Conservation (phyloP, 1,139 yeast species). For the Kodamaea sp. region DNA sequence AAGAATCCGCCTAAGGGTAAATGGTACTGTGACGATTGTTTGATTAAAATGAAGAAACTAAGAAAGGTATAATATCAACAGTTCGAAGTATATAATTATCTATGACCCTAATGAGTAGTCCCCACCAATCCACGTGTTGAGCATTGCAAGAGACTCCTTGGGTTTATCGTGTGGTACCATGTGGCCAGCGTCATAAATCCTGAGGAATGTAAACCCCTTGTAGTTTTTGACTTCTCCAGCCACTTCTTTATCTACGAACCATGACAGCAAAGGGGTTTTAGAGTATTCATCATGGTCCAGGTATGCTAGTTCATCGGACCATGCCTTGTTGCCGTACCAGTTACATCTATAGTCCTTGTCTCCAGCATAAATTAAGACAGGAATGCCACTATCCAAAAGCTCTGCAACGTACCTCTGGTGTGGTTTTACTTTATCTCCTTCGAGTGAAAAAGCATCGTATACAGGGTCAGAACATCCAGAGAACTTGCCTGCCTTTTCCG, state of each 20-base stretch:
- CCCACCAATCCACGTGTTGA: slow-evolving; percentile 8
- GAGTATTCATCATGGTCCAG: slow-evolving; percentile 23
- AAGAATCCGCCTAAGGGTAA: slow-evolving; percentile 91
- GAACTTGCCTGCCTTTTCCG: slow-evolving; percentile 4
- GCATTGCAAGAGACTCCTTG: slow-evolving; percentile 5
- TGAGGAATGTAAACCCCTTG: slow-evolving; percentile 54
- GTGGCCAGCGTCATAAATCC: slow-evolving; percentile 66
- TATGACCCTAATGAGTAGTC: slow-evolving; percentile 5
- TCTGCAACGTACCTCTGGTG: slow-evolving; percentile 13
- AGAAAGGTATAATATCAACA: slow-evolving; percentile 8
- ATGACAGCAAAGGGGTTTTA: slow-evolving; percentile 31
- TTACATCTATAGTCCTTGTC: slow-evolving; percentile 22
- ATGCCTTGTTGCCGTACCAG: slow-evolving; percentile 21
- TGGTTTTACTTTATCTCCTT: slow-evolving; percentile 10
- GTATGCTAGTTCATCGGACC: slow-evolving; percentile 19
- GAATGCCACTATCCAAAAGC: slow-evolving; percentile 14
- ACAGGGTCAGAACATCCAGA: slow-evolving; percentile 3
- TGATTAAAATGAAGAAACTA: slow-evolving; percentile 38
- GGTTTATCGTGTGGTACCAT: slow-evolving; percentile 42
- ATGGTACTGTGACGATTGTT: slow-evolving; percentile 96
- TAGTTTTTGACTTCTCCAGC: slow-evolving; percentile 59
- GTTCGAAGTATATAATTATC: too few species aligned
- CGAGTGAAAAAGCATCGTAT: not conserved
- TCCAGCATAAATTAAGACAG: slow-evolving; percentile 18
- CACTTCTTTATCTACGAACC: slow-evolving; percentile 43